A percentile compares a stretch with the other conserved stretches of the same genome.
phyloP scores from a whole-genome alignment of 805 yeast species.

The Metschnikowia hibisci region DNA sequence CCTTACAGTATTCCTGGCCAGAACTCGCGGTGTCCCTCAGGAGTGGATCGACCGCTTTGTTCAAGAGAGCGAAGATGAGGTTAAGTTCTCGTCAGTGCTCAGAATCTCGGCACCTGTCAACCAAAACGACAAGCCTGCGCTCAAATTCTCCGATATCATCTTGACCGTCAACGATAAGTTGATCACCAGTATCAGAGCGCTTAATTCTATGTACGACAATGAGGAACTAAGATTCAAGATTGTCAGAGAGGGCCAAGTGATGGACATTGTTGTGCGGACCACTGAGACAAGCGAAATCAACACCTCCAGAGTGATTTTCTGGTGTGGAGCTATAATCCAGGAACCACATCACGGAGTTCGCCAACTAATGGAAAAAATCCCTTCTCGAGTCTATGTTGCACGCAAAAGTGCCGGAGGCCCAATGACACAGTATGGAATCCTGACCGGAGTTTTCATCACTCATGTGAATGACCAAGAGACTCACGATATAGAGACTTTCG shows the following conservation, averaged over 20 bases:
- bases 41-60: conserved; percentile 74
- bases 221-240: conserved; percentile 53
- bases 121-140: conserved; percentile 28
- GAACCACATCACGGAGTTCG: conserved; percentile 91
- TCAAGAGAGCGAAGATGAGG: conserved; percentile 55
- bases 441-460: conserved; percentile 79
- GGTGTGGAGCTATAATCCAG: conserved; percentile 84
- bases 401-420: conserved; percentile 79
- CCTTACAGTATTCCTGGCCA: conserved; percentile 65
- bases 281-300: conserved; percentile 52
- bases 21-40: conserved; percentile 84
- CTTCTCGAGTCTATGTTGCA: conserved; percentile 81
- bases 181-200: conserved; percentile 64
- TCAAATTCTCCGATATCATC: conserved; percentile 70
- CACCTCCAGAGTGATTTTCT: conserved; percentile 65
- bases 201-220: conserved; percentile 46
- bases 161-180: conserved; percentile 63
- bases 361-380: conserved; percentile 72
- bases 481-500: conserved; percentile 63
- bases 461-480: conserved; percentile 80
- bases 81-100: conserved; percentile 68
- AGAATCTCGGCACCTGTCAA: conserved; percentile 54
- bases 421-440: conserved; percentile 74
- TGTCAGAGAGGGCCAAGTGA: conserved; percentile 65
- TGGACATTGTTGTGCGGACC: conserved; percentile 62